These are phyloP conservation scores for Conidiobolus coronatus DNA, from an alignment of 371 early-diverging fungal genomes.

Conservation along the genomic window DNA sequence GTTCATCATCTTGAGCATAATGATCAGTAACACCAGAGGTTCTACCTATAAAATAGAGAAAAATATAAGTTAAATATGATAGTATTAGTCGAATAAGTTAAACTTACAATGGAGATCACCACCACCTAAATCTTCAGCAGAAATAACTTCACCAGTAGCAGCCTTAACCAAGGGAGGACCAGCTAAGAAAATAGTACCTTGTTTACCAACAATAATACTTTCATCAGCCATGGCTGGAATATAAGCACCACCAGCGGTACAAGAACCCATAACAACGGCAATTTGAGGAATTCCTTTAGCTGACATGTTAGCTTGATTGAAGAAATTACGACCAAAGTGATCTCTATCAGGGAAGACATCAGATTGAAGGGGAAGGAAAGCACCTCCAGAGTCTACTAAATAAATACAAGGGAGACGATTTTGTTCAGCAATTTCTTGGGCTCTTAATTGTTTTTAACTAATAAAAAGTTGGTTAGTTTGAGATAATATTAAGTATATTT, in stretches of 20 bases:
- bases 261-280: constrained; percentile 91
- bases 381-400: constrained; percentile 93
- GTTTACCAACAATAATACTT: constrained; percentile 83
- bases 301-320: constrained; percentile 84
- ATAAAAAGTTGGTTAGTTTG: constrained; percentile 6
- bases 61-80: not conserved
- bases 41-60: constrained; percentile 17
- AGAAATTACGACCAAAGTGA: constrained; percentile 95
- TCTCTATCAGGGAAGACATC: constrained; percentile 95
- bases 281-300: constrained; percentile 78
- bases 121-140: constrained; percentile 90
- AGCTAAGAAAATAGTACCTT: constrained; percentile 94
- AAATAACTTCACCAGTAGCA: constrained; percentile 88
- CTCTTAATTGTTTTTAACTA: constrained; percentile 93
- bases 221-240: constrained; percentile 98
- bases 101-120: constrained; percentile 84
- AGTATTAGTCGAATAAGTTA: not conserved
- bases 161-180: constrained; percentile 94
- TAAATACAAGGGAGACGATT: constrained; percentile 91
- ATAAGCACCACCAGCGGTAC: constrained; percentile 97
- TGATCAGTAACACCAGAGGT: constrained; percentile 92
- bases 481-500: not conserved
- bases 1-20: constrained; percentile 73
- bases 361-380: constrained; percentile 84
- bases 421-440: constrained; percentile 91